phyloP scores from a whole-genome alignment of 345 rosid genomes.

The Salix viminalis region DNA sequence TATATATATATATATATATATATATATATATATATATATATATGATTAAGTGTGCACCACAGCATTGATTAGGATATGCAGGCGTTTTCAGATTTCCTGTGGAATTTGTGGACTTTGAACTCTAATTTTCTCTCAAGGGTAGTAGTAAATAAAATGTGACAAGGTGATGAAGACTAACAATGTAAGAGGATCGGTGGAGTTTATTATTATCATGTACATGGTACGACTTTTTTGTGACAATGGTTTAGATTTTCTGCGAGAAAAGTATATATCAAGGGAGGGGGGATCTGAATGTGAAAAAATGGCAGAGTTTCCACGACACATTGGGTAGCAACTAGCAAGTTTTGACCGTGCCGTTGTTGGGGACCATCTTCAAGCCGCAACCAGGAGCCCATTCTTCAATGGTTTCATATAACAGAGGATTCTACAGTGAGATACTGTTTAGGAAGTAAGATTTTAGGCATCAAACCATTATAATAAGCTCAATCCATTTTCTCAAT shows the following conservation, averaged over 20 bases:
- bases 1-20: too few species aligned
- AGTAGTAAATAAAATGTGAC: not conserved
- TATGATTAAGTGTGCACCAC: not conserved
- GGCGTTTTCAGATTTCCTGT: constrained; percentile 13
- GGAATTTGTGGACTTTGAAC: constrained; percentile 10
- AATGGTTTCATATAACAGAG: not conserved
- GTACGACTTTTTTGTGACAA: not conserved
- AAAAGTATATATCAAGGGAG: not conserved
- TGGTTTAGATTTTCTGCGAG: constrained; percentile 6
- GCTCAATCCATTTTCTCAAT: too few species aligned
- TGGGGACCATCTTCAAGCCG: constrained; percentile 12
- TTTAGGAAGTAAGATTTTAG: not conserved
- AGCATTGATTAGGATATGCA: not conserved
- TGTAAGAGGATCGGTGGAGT: not conserved
- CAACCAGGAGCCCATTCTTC: not conserved
- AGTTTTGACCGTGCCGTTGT: not conserved
- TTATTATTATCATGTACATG: not conserved
- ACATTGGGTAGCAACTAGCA: not conserved
- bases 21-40: too few species aligned
- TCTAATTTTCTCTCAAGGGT: not conserved
- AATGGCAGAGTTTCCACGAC: not conserved
- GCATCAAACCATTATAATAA: not conserved
- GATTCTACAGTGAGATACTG: not conserved
- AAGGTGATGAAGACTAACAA: constrained; percentile 11
- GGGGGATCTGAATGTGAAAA: constrained; percentile 1